These are phyloP conservation scores for Chalciporus piperatus DNA, from an alignment of 768 basidiomycete species.

Conservation along the genomic window DNA sequence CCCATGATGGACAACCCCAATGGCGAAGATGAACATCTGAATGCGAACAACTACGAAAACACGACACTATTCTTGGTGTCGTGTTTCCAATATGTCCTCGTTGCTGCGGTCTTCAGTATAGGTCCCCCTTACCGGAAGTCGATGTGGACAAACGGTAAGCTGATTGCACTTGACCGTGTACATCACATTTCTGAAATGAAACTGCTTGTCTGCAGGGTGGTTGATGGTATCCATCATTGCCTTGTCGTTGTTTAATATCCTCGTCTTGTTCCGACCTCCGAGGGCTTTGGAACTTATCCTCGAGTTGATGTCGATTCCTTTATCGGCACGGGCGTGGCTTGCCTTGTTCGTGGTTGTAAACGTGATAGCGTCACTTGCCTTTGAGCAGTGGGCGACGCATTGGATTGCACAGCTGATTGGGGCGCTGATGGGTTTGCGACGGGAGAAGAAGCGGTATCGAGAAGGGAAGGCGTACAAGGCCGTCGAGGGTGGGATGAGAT, in stretches of 20 bases:
- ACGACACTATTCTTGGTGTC: constrained; percentile 89
- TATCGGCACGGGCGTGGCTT: constrained; percentile 66
- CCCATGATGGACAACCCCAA: constrained; percentile 50
- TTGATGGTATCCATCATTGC: constrained; percentile 74
- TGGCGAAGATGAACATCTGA: constrained; percentile 64
- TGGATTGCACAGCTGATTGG: constrained; percentile 56
- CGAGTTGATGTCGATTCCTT: constrained; percentile 73
- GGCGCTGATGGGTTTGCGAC: constrained; percentile 39
- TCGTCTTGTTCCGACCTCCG: constrained; percentile 75
- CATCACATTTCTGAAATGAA: background rate
- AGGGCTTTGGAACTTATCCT: constrained; percentile 56
- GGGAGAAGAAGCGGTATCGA: constrained; percentile 44
- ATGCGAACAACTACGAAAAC: constrained; percentile 89
- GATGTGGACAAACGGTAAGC: constrained; percentile 91
- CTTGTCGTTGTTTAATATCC: constrained; percentile 69
- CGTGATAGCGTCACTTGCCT: constrained; percentile 64
- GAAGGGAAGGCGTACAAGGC: constrained; percentile 83
- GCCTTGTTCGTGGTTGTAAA: constrained; percentile 67
- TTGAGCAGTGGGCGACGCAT: constrained; percentile 74
- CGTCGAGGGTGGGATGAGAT: constrained; percentile 70
- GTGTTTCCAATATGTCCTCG: constrained; percentile 97
- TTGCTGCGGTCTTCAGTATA: constrained; percentile 96
- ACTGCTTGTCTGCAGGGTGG: constrained; percentile 48
- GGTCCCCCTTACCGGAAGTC: constrained; percentile 95
- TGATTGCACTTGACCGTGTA: background rate